Base-by-base conservation (phyloP, 495 filamentous ascomycete species). In the Aspergillus sclerotiicarbonarius region DNA sequence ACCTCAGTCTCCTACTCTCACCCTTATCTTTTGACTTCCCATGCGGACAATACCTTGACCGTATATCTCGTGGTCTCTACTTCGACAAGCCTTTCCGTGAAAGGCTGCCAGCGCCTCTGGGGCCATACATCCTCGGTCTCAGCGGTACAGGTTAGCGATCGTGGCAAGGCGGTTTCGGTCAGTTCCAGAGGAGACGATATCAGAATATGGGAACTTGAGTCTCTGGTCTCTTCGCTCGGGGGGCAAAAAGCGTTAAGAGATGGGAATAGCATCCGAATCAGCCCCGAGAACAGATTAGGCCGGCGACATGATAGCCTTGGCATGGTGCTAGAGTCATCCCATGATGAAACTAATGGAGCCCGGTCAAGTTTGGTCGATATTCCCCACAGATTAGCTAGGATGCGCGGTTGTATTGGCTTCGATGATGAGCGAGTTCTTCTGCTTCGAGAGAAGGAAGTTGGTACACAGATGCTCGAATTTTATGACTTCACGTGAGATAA, bases 381-480 rank as follows among this genome's bases (percentile, higher is more conserved):
- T 8, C 48, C 62, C 13, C 31, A 39, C 25, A 33, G 48, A 10
- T 12, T 66, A 12, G 54, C 56, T 16, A 54, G 54, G 16, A 76
- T 73, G 37, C 74, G 77, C 58, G 82, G 86, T 39, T 96, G 87
- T 84, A 83, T 93, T 13, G 91, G 91, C 4, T 98, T 97, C 70
- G 91, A 98, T 66, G 94, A 97, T 35, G 91, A 97, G 71, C 87
- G 90, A 70, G 90, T 98, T 9, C 86, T 97, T 57, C 81, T 97
- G 48, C 76, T 96, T 47, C 86, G 89, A 48, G 90, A 93, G 66
- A 84, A 81, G 59, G 75, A 72, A 15, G 65, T 77, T 18, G 88
- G 90, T 20, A 77, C 79, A 20, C 89, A 92, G 64, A 82, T 87
- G 47, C 70, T 98, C 63, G 84, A 92, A 68, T 87, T 94, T 58